Conservation (phyloP, 805 yeast species). For the Candida pini region DNA sequence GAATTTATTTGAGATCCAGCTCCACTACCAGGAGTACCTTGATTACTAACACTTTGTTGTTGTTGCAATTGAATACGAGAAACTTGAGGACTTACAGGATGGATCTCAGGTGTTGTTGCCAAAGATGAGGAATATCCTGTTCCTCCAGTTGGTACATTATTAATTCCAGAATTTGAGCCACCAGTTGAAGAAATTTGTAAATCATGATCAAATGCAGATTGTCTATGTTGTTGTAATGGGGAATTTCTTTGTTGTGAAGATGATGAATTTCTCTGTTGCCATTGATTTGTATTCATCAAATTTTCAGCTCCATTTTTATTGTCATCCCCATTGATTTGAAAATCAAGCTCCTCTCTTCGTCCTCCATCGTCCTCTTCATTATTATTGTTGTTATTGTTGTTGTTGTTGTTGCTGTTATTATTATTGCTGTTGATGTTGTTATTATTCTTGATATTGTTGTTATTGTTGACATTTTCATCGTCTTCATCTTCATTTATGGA, state of each 20-base stretch:
- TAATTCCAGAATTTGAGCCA: too few species aligned
- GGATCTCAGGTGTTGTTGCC: too few species aligned
- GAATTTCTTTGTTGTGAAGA: too few species aligned
- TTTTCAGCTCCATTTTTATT: conserved; percentile 1
- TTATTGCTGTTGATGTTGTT: neutral
- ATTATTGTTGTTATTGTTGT: conserved; percentile 1
- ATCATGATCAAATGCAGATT: too few species aligned
- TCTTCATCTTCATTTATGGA: neutral
- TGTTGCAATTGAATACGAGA: too few species aligned
- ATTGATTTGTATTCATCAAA: too few species aligned
- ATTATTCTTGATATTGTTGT: neutral
- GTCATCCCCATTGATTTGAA: neutral
- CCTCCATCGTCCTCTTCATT: neutral
- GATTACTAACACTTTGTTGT: neutral
- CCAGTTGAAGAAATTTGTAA: too few species aligned
- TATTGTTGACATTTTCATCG: neutral
- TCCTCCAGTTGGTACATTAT: too few species aligned
- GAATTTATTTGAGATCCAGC: neutral
- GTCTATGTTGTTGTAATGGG: too few species aligned
- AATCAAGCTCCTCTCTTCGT: conserved; percentile 3
- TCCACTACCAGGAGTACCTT: conserved; percentile 1
- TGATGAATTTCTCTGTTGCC: too few species aligned
- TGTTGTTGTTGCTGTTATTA: conserved; percentile 1
- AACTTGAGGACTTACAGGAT: too few species aligned
- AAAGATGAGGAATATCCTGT: too few species aligned